Evolutionary conservation across 148 eudicot species (phyloP), one percentile per base, ranked within the genome.

Genomic region (Cornus suecica): DNA sequence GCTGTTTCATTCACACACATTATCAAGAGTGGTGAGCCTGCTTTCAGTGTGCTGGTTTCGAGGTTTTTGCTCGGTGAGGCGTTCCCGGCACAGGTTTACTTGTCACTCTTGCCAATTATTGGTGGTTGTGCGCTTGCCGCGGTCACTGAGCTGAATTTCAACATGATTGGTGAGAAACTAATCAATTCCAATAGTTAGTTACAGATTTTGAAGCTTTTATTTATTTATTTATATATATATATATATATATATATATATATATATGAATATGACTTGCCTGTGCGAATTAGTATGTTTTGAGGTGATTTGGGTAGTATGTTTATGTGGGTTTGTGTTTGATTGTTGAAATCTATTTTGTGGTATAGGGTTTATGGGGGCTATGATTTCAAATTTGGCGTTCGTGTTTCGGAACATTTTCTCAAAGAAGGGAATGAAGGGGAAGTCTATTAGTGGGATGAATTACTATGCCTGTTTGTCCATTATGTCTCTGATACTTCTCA

Each of bases 331-430:
- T 34, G 30, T 29, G 5, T 62, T 64, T 27, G 58, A 23, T 9
- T 45, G 3, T 42, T 45, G 61, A 73, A 41, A 32, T 54, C 52
- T 42, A 65, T 22, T 77, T 3, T 69, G 13, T 76, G 65, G 20
- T 16, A 23, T 61, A 89, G 93, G 93, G 56, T 89, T 89, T 84
- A 87, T 89, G 90, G 93, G 93, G 20, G 93, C 93, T 71, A 89
- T 89, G 93, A 79, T 89, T 76, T 89, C 93, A n/a, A 89, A 89
- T 80, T 34, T 89, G 76, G 93, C 93, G 26, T 89, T 89, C 72
- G 93, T 89, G 73, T 86, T 89, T n/a, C 89, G 90, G 45, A 89
- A 89, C 78, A 89, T 89, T 25, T 89, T 89, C 79, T 89, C 93
- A 0, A 89, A 89, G 86, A 89, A 80, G 79, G 93, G 93, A 66